Conservation (phyloP, 306 rosid genomes). For the Begonia loranthoides region DNA sequence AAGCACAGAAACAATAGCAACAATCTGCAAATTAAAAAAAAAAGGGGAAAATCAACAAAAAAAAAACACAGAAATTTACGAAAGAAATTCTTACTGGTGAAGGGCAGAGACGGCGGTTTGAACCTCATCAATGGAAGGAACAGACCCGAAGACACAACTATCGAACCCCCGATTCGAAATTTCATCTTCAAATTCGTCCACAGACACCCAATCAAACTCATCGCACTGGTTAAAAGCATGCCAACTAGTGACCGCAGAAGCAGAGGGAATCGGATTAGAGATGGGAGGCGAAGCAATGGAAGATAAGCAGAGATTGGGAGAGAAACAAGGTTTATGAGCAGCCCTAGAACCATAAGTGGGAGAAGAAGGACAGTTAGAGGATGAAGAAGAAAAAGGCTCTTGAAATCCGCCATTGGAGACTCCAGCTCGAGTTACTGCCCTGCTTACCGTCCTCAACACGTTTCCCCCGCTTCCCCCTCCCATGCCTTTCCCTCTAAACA, state of each 20-base stretch:
- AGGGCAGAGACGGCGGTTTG: conserved; percentile 33
- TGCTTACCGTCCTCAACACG: conserved; percentile 19
- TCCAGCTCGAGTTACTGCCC: conserved; percentile 24
- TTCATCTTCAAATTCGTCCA: conserved; percentile 16
- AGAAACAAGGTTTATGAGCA: conserved; percentile 13
- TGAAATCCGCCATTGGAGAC: conserved; percentile 16
- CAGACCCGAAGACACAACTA: conserved; percentile 19
- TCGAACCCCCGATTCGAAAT: conserved; percentile 11
- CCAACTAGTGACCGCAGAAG: conserved; percentile 10
- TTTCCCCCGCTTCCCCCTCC: conserved; percentile 28
- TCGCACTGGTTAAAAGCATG: conserved; percentile 16
- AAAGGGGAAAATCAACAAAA: neutral
- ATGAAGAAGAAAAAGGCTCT: conserved; percentile 18
- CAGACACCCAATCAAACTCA: conserved; percentile 31
- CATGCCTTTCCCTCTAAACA: conserved; percentile 40
- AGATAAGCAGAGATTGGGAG: conserved; percentile 13
- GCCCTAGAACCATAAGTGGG: conserved; percentile 15
- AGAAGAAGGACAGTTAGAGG: conserved; percentile 6
- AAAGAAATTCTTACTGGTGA: conserved; percentile 21
- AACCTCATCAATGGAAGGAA: conserved; percentile 40
- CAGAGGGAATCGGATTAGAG: conserved; percentile 7
- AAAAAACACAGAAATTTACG: neutral
- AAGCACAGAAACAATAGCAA: too few species aligned
- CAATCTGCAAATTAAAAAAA: neutral
- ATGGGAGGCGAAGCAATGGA: conserved; percentile 2